A percentile compares a stretch with the other conserved stretches of the same genome.
Conservation (phyloP, 148 eudicot genomes). For the Euryodendron excelsum region DNA sequence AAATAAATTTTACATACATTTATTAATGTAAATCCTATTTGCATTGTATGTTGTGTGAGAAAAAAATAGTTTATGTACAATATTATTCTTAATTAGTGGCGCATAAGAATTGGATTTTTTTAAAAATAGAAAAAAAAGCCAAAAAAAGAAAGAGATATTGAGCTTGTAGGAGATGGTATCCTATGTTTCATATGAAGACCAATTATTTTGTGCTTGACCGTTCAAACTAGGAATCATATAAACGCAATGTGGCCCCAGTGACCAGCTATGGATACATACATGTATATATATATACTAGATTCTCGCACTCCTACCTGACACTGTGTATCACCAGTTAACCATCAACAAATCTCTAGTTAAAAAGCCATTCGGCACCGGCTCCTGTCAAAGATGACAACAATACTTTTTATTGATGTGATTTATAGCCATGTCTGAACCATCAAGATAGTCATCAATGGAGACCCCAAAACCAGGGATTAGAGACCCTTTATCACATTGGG, state of each 20-base stretch:
- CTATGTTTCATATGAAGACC: constrained; percentile 30
- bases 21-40: too few relatives aligned
- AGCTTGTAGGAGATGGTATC: constrained; percentile 19
- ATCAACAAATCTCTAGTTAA: too few relatives aligned
- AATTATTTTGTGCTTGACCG: constrained; percentile 39
- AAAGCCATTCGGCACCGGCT: background rate
- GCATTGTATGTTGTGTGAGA: too few relatives aligned
- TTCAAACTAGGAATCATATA: constrained; percentile 37
- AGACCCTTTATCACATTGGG: background rate
- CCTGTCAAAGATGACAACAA: background rate
- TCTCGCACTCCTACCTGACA: too few relatives aligned
- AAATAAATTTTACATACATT: too few relatives aligned
- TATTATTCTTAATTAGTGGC: too few relatives aligned
- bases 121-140: too few relatives aligned
- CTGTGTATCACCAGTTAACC: too few relatives aligned
- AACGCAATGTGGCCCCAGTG: constrained; percentile 16
- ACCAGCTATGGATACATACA: background rate
- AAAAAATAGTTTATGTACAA: too few relatives aligned
- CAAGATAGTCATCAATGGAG: constrained; percentile 23
- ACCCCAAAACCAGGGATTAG: constrained; percentile 19
- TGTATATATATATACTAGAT: too few relatives aligned
- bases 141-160: too few relatives aligned
- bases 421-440: constrained; percentile 22
- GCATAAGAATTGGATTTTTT: too few relatives aligned
- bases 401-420: constrained; percentile 47